Base-by-base conservation (phyloP, 2,329 filamentous ascomycete species). In the Botrytis cinerea region DNA sequence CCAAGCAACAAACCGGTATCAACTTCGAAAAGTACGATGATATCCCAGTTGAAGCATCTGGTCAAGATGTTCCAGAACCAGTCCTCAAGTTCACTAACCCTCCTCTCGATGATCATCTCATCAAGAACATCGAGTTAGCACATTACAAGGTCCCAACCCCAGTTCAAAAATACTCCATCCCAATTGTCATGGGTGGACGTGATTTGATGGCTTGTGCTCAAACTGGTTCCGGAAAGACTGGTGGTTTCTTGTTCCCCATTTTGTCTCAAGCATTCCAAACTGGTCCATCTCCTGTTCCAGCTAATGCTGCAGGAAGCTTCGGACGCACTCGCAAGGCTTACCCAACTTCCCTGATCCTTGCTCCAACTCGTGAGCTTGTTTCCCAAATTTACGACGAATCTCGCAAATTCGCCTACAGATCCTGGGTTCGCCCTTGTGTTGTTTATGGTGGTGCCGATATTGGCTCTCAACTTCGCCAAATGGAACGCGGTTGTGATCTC, bases 1-100 rank as follows among this genome's bases (percentile, higher is more conserved):
- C 92, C 78, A 98, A 98, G 88, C 93, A 97, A 84, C 93, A 97
- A 81, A 98, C 94, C 48, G 96, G 96, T 84, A 98, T 99, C 92
- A 99, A 99, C 89, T 99, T 99, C 83, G 92, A 97, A 87, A 99
- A 99, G 88, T 99, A 99, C 85, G 96, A 99, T 82, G 96, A 99
- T 84, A 99, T 99, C 78, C 96, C 96, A 72, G 96, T 99, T 77
- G 96, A 98, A 85, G 96, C 96, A 76, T 98, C 95, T 75, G 96
- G 96, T 75, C 91, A 94, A 71, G 90, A 97, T 81, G 94, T 98
- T 71, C 96, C 96, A 63, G 96, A 98, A 81, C 92, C 95, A 59
- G 93, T 98, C 78, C 91, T 91, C 78, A 88, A 90, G 75, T 99
- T 99, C 89, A 94, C 90, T 82, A 97, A 96, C 85, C 96, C 96